A percentile compares a stretch with the other conserved stretches of the same genome.
These are phyloP conservation scores for Leptographium radiaticola DNA, from an alignment of 2,329 filamentous ascomycete genomes.

Conservation along the genomic window DNA sequence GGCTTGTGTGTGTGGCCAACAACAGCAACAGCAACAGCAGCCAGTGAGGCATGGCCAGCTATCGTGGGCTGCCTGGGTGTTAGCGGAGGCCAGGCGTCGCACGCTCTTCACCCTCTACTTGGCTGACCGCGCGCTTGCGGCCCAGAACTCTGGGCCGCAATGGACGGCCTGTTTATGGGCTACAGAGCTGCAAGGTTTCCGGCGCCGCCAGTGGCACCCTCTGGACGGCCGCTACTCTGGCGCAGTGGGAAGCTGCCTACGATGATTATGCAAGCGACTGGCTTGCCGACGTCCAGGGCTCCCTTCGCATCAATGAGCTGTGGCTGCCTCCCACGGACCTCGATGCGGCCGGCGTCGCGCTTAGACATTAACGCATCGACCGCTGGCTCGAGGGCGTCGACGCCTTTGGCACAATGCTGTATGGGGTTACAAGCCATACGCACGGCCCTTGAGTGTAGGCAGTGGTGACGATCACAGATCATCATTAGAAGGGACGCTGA, in stretches of 20 bases:
- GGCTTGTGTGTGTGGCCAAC: conserved; percentile 26
- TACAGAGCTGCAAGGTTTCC: conserved; percentile 33
- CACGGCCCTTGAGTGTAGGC: conserved; percentile 20
- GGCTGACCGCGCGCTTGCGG: conserved; percentile 34
- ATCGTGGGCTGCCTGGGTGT: conserved; percentile 39
- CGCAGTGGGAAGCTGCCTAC: conserved; percentile 30
- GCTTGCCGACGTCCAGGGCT: conserved; percentile 17
- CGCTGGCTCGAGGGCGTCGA: conserved; percentile 38
- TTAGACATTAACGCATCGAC: conserved; percentile 22
- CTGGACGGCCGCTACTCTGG: conserved; percentile 26
- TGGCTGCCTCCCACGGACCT: conserved; percentile 27
- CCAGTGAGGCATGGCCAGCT: conserved; percentile 20
- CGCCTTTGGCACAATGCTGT: conserved; percentile 41
- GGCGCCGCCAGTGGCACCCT: conserved; percentile 26
- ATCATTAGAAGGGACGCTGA: not conserved
- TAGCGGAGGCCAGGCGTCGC: conserved; percentile 37
- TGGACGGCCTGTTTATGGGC: conserved; percentile 32
- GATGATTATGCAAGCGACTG: conserved; percentile 28
- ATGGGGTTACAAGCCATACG: conserved; percentile 31
- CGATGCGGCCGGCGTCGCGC: conserved; percentile 15
- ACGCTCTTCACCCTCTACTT: conserved; percentile 39
- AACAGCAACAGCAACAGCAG: not conserved
- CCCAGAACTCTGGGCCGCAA: too few relatives aligned
- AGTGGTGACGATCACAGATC: not conserved
- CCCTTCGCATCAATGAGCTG: conserved; percentile 34